A percentile compares a stretch with the other conserved stretches of the same genome.
Evolutionary conservation across 495 filamentous ascomycete species (phyloP).

Genomic region (Chaetomidium leptoderma): DNA sequence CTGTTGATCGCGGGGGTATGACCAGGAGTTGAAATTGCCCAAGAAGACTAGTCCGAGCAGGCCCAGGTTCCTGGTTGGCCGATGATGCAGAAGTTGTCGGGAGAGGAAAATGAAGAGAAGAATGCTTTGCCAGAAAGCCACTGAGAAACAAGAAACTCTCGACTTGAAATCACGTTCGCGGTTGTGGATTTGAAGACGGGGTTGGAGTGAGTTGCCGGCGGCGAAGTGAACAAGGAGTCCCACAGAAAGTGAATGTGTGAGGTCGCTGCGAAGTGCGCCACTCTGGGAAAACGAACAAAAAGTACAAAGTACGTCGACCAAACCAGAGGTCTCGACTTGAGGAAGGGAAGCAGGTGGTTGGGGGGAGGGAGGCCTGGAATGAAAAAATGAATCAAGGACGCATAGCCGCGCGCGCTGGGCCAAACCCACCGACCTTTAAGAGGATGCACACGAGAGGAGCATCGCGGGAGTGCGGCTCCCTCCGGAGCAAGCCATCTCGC

Average conservation of each 20-base stretch:
- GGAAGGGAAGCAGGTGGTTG: not conserved
- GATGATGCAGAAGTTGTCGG: not conserved
- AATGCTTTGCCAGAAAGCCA: slow-evolving; percentile 2
- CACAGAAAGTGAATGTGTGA: not conserved
- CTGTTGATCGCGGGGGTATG: slow-evolving; percentile 2
- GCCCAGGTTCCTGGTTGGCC: not conserved
- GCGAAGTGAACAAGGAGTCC: not conserved
- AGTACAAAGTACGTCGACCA: not conserved
- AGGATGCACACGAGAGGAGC: not conserved
- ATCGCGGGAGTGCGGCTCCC: not conserved
- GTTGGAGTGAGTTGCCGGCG: not conserved
- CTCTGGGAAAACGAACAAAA: not conserved
- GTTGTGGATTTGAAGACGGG: not conserved
- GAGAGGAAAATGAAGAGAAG: not conserved
- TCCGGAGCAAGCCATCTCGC: slow-evolving; percentile 9
- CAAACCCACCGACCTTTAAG: not conserved
- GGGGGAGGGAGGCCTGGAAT: slow-evolving; percentile 8
- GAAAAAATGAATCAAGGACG: not conserved
- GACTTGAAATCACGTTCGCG: too few relatives aligned
- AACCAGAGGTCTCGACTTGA: not conserved
- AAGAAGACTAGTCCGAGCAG: too few relatives aligned
- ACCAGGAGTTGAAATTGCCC: too few relatives aligned
- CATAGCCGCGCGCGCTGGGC: not conserved
- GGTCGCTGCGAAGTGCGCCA: not conserved
- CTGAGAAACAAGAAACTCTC: too few relatives aligned